These are phyloP conservation scores for Osmozyma mogii DNA, from an alignment of 805 yeast genomes.

Conservation along the genomic window DNA sequence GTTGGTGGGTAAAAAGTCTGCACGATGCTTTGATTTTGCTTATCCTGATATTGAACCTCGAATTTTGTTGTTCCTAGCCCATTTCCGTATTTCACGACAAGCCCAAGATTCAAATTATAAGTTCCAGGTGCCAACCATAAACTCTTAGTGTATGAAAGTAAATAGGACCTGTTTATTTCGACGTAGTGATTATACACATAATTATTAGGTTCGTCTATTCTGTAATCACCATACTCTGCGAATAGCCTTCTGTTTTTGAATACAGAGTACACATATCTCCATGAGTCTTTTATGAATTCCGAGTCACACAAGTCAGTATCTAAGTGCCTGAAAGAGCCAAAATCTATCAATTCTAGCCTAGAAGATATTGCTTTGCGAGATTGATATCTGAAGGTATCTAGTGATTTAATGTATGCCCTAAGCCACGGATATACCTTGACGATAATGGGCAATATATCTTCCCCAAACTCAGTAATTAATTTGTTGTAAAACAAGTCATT, in stretches of 20 bases:
- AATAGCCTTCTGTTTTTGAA: slow-evolving; percentile 45
- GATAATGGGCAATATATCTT: slow-evolving; percentile 21
- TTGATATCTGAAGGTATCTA: slow-evolving; percentile 26
- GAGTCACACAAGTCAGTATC: slow-evolving; percentile 2
- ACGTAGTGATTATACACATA: slow-evolving; percentile 37
- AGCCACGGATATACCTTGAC: slow-evolving; percentile 33
- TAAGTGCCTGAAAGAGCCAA: slow-evolving; percentile 10
- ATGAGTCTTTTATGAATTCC: slow-evolving; percentile 40
- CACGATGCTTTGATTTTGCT: slow-evolving; percentile 17
- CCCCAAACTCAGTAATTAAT: slow-evolving; percentile 30
- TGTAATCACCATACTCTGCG: slow-evolving; percentile 38
- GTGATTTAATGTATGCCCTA: slow-evolving; percentile 27
- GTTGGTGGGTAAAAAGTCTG: slow-evolving; percentile 48
- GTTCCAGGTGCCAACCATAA: slow-evolving; percentile 41
- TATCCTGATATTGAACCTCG: slow-evolving; percentile 29
- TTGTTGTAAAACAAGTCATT: slow-evolving; percentile 41
- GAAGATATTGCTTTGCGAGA: slow-evolving; percentile 21
- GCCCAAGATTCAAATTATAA: slow-evolving; percentile 44
- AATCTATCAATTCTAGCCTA: slow-evolving; percentile 21
- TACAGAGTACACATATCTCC: slow-evolving; percentile 46
- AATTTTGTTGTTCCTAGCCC: slow-evolving; percentile 57
- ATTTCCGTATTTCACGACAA: slow-evolving; percentile 43
- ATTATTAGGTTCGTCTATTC: slow-evolving; percentile 41
- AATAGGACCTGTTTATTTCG: slow-evolving; percentile 42
- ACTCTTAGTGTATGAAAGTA: slow-evolving; percentile 37